These are phyloP conservation scores for Sphaerobolus stellatus DNA, from an alignment of 1,284 basidiomycete genomes.

Conservation along the genomic window DNA sequence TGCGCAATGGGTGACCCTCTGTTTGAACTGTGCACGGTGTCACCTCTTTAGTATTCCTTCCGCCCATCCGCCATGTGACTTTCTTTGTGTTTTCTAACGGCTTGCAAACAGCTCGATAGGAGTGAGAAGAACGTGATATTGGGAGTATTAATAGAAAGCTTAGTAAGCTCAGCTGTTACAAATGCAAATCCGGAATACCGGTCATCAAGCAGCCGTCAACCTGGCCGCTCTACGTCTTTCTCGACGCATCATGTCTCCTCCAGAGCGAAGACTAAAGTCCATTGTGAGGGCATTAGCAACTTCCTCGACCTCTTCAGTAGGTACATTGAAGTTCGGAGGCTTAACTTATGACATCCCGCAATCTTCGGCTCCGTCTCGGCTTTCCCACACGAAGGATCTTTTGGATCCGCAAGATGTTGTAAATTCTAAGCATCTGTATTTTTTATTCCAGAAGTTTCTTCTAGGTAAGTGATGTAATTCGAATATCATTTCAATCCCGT, in stretches of 20 bases:
- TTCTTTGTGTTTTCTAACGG: too few species aligned
- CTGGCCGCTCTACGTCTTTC: background rate
- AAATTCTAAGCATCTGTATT: constrained; percentile 58
- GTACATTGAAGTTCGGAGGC: constrained; percentile 55
- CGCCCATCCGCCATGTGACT: too few species aligned
- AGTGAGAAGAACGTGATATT: too few species aligned
- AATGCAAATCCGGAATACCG: background rate
- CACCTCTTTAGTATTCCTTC: too few species aligned
- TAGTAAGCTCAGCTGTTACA: too few species aligned
- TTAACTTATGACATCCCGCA: constrained; percentile 56
- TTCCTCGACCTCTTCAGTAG: constrained; percentile 32
- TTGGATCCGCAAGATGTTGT: constrained; percentile 50
- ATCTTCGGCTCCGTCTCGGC: constrained; percentile 45
- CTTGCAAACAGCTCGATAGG: too few species aligned
- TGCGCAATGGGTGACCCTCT: too few species aligned
- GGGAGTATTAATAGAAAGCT: too few species aligned
- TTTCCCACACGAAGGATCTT: constrained; percentile 30
- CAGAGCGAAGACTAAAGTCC: constrained; percentile 2
- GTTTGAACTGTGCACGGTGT: too few species aligned
- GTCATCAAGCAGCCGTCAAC: background rate
- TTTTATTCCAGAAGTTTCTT: constrained; percentile 66
- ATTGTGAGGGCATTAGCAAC: background rate
- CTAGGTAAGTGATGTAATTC: constrained; percentile 35
- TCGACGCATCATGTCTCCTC: constrained; percentile 2
- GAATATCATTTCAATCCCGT: background rate